These are phyloP conservation scores for Phallus indusiatus DNA, from an alignment of 768 basidiomycete species.

Conservation along the genomic window DNA sequence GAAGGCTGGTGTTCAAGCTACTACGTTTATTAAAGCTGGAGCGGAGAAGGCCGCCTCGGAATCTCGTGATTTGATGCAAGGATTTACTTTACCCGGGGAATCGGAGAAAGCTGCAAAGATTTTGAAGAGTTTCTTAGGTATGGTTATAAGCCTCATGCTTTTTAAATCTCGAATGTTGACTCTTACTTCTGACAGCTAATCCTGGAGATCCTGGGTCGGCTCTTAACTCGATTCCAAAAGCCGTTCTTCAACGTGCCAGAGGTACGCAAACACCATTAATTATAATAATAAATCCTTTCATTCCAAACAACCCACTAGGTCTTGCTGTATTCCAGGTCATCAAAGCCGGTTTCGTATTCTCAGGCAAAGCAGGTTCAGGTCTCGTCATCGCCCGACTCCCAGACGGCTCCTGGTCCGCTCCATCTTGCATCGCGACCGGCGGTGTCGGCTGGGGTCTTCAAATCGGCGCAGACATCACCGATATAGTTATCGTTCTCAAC, in stretches of 20 bases:
- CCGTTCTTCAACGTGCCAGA: slow-evolving; percentile 80
- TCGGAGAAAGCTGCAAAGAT: slow-evolving; percentile 93
- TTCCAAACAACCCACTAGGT: slow-evolving; percentile 36
- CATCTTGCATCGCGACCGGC: slow-evolving; percentile 93
- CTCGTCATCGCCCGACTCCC: slow-evolving; percentile 86
- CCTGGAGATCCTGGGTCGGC: slow-evolving; percentile 83
- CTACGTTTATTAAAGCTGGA: slow-evolving; percentile 61
- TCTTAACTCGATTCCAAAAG: slow-evolving; percentile 89
- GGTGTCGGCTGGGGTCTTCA: slow-evolving; percentile 94
- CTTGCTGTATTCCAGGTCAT: slow-evolving; percentile 92
- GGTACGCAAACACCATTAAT: slow-evolving; percentile 35
- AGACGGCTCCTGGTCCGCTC: slow-evolving; percentile 95
- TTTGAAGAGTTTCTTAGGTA: slow-evolving; percentile 83
- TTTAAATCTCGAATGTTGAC: slow-evolving; percentile 1
- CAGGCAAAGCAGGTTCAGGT: slow-evolving; percentile 89
- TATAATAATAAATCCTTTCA: neutral
- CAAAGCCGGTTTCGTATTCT: slow-evolving; percentile 92
- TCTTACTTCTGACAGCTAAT: slow-evolving; percentile 47
- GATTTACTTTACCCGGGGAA: slow-evolving; percentile 86
- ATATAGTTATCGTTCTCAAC: slow-evolving; percentile 96
- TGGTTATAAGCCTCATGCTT: slow-evolving; percentile 14
- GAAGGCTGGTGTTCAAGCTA: slow-evolving; percentile 75
- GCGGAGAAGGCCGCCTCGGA: slow-evolving; percentile 62
- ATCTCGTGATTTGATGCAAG: slow-evolving; percentile 69
- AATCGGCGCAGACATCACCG: slow-evolving; percentile 90